A percentile compares a stretch with the other conserved stretches of the same genome.
These are phyloP conservation scores for Diutina scorzettiae DNA, from an alignment of 1,139 yeast species.

Conservation along the genomic window DNA sequence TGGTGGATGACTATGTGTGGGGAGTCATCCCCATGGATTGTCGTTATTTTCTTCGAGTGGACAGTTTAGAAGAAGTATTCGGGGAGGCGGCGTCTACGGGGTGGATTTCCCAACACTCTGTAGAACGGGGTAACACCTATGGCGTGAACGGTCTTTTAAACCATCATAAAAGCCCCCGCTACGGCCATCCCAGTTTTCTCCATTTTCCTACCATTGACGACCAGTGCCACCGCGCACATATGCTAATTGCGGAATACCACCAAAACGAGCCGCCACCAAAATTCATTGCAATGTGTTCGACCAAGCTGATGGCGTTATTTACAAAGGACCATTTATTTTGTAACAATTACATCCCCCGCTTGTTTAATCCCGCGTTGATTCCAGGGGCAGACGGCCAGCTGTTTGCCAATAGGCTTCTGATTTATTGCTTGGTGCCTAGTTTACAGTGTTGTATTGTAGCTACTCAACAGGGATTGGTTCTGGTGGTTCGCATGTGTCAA, in stretches of 20 bases:
- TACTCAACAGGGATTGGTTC: slow-evolving; percentile 47
- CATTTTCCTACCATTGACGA: slow-evolving; percentile 23
- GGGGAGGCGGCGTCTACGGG: not conserved
- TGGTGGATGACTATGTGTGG: slow-evolving; percentile 1
- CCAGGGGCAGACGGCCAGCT: slow-evolving; percentile 27
- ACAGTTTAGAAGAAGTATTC: not conserved
- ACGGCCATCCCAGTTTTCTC: not conserved
- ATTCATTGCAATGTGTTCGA: slow-evolving; percentile 34
- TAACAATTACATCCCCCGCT: slow-evolving; percentile 33
- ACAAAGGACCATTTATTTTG: slow-evolving; percentile 38
- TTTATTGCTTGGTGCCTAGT: slow-evolving; percentile 40
- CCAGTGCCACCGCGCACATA: slow-evolving; percentile 23
- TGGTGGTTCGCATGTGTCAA: slow-evolving; percentile 45
- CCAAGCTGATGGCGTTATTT: slow-evolving; percentile 33
- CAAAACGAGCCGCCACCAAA: slow-evolving; percentile 6
- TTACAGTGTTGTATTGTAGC: slow-evolving; percentile 42
- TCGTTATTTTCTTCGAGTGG: not conserved
- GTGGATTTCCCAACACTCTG: too few relatives aligned
- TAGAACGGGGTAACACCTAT: too few relatives aligned
- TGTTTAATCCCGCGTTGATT: slow-evolving; percentile 23
- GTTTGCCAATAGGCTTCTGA: slow-evolving; percentile 40
- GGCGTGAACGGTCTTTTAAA: slow-evolving; percentile 25
- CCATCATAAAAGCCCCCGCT: not conserved
- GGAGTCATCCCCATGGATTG: not conserved
- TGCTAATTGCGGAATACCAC: slow-evolving; percentile 9